Evolutionary conservation across 768 basidiomycete genomes (phyloP).

Genomic region (Sporobolomyces phaffii): DNA sequence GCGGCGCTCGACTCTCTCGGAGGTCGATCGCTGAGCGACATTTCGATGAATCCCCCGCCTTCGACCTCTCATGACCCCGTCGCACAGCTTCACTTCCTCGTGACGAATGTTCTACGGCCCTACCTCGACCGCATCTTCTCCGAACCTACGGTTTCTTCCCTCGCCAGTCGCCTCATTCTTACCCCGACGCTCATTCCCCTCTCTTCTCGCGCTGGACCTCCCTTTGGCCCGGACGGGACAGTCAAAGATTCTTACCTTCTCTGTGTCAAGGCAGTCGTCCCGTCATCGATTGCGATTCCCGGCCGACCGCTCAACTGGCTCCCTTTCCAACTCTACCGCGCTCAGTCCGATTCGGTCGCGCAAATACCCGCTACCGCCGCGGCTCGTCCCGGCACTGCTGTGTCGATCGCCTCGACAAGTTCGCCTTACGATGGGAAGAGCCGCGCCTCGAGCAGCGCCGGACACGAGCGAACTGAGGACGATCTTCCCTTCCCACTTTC

Average conservation of each 20-base stretch:
- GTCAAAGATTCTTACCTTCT: constrained; percentile 26
- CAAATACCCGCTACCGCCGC: background rate
- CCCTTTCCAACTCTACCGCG: constrained; percentile 30
- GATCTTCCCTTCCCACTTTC: constrained; percentile 7
- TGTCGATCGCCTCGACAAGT: background rate
- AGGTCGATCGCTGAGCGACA: constrained; percentile 10
- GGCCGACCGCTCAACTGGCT: constrained; percentile 20
- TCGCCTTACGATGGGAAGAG: constrained; percentile 8
- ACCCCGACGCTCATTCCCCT: constrained; percentile 26
- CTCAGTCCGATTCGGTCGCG: constrained; percentile 28
- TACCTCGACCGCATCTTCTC: constrained; percentile 22
- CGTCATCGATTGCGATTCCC: constrained; percentile 24
- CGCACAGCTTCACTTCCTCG: background rate
- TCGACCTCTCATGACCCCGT: background rate
- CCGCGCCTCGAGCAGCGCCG: background rate
- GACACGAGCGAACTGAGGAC: background rate
- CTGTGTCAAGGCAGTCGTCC: constrained; percentile 34
- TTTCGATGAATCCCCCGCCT: constrained; percentile 8
- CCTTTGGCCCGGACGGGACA: constrained; percentile 14
- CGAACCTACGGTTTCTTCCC: background rate
- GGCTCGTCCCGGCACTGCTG: constrained; percentile 10
- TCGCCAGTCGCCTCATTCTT: constrained; percentile 24
- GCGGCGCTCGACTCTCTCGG: background rate
- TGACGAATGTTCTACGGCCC: constrained; percentile 12
- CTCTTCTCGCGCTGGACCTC: constrained; percentile 17